Base-by-base conservation (phyloP, 257 asterid species). In the Rubia yunnanensis region DNA sequence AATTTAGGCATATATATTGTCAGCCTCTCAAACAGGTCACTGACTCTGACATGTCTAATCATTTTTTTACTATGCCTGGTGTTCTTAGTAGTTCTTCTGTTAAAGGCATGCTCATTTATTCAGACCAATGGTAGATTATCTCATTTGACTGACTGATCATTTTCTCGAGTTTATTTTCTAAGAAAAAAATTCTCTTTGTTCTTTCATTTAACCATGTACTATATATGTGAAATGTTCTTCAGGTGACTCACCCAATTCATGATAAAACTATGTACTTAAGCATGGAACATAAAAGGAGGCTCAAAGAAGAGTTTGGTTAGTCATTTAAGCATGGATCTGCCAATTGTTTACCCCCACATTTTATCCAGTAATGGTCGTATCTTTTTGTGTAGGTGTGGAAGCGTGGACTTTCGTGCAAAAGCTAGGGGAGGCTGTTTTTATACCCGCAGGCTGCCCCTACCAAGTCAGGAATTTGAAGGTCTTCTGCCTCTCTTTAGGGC, bases 401-500 rank as follows among this genome's bases (percentile, higher is more conserved):
- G 88, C 97, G 32, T 90, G 97, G 97, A 85, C 96, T 23, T 90
- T 90, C 60, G 73, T 87, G 64, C 97, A 90, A 80, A 85, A 79
- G 53, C 55, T 90, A 60, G 97, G 96, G 23, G 97, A 90, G 73
- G 97, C 97, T 38, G 95, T 90, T 64, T 77, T 88, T 59, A 84
- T 90, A 67, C 96, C 96, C 69, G 95, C 96, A 4, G 96, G 96
- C 38, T 90, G 97, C 69, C 96, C 97, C 64, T 92, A 91, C 79
- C 97, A 91, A 84, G 96, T 91, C 64, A 76, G 97, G 77, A 90
- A 90, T 72, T 77, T 90, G 48, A 88, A 86, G 97, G 96, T 90
- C 72, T 64, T 65, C 15, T 23, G 61, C 10, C 5, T 24, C n/a
- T 17, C 20, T 50, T 13, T 32, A 60, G 7, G 39, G 17, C 38